phyloP scores from a whole-genome alignment of 1,284 basidiomycete genomes.

The Apiotrichum domesticum region DNA sequence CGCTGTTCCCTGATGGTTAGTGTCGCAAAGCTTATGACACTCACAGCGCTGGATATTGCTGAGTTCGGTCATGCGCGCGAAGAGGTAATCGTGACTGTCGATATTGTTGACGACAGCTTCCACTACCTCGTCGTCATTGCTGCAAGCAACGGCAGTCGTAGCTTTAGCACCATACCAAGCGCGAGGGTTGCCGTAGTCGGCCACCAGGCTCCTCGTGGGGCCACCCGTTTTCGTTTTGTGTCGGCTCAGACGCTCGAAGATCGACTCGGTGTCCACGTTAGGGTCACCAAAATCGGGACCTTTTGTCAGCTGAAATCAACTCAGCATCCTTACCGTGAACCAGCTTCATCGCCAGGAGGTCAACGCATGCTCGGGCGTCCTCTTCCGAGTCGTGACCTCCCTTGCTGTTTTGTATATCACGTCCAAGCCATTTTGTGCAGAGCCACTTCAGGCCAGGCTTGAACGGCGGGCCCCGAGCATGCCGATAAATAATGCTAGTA shows the following conservation, averaged over 20 bases:
- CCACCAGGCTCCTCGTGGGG: constrained; percentile 58
- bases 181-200: constrained; percentile 75
- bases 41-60: constrained; percentile 71
- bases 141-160: constrained; percentile 64
- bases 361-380: constrained; percentile 78
- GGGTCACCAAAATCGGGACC: constrained; percentile 76
- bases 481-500: constrained; percentile 79
- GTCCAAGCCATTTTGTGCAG: constrained; percentile 77
- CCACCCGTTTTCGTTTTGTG: constrained; percentile 9
- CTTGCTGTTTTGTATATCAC: constrained; percentile 69
- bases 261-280: constrained; percentile 68
- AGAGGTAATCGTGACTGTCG: constrained; percentile 66
- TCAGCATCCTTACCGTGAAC: constrained; percentile 53
- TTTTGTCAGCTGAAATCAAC: constrained; percentile 21
- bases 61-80: constrained; percentile 71
- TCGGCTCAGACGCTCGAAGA: constrained; percentile 75
- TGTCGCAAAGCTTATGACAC: constrained; percentile 29
- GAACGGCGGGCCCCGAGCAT: constrained; percentile 78
- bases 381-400: constrained; percentile 87
- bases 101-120: constrained; percentile 59
- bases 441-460: constrained; percentile 91
- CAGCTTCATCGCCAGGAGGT: constrained; percentile 73
- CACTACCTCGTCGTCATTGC: constrained; percentile 64
- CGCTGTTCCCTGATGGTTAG: constrained; percentile 11
- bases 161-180: constrained; percentile 78